Evolutionary conservation across 2,329 filamentous ascomycete genomes (phyloP).

Genomic region (Emmonsiellopsis sp.): DNA sequence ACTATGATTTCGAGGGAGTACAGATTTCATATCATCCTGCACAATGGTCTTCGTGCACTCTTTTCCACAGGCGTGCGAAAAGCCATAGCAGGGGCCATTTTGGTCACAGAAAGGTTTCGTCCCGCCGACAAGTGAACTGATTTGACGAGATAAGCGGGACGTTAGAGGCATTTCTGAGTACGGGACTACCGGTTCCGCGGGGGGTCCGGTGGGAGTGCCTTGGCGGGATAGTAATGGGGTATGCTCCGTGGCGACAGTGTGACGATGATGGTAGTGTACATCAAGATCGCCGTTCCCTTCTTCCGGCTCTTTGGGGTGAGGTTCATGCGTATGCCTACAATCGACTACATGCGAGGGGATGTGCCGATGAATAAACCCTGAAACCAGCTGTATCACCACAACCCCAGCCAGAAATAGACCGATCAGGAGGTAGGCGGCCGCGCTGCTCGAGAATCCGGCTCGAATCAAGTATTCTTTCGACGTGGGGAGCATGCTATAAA

Average conservation of each 20-base stretch:
- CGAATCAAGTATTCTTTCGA: constrained; percentile 67
- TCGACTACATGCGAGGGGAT: constrained; percentile 44
- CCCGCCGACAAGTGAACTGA: constrained; percentile 9
- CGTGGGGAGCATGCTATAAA: constrained; percentile 89
- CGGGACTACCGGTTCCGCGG: not conserved
- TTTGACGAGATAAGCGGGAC: constrained; percentile 6
- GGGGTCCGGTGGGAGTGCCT: not conserved
- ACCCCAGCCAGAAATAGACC: constrained; percentile 41
- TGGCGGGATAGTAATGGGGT: constrained; percentile 12
- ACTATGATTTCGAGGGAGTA: not conserved
- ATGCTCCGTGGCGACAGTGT: constrained; percentile 12
- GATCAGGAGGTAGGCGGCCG: constrained; percentile 47
- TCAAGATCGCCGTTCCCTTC: constrained; percentile 17
- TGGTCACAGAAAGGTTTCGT: constrained; percentile 39
- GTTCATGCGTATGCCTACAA: constrained; percentile 38
- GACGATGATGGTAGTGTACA: constrained; percentile 16
- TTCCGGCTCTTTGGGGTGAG: constrained; percentile 27
- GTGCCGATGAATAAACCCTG: constrained; percentile 35
- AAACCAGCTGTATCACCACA: constrained; percentile 37
- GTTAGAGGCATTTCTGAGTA: constrained; percentile 4
- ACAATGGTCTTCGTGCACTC: constrained; percentile 48
- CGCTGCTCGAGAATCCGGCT: constrained; percentile 56
- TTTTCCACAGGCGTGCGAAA: constrained; percentile 51
- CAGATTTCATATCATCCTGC: constrained; percentile 11
- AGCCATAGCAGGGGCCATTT: constrained; percentile 52